These are phyloP conservation scores for Boletus sp. DNA, from an alignment of 1,284 basidiomycete genomes.

Conservation along the genomic window DNA sequence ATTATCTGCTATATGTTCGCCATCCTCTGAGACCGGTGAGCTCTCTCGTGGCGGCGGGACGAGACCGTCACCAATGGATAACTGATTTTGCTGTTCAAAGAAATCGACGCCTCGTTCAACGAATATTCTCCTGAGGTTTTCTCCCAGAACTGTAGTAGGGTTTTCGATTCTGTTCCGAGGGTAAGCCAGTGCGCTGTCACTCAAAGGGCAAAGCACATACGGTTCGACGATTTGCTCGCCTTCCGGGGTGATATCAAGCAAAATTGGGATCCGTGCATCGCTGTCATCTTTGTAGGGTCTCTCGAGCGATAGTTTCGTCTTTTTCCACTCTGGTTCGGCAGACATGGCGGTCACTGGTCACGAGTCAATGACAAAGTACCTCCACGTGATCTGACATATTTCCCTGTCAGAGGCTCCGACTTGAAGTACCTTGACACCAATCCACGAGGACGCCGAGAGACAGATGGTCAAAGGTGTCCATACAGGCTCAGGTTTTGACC, in stretches of 20 bases:
- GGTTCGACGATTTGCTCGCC: constrained; percentile 70
- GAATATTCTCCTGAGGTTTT: constrained; percentile 71
- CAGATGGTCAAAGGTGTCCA: constrained; percentile 34
- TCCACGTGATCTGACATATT: constrained; percentile 34
- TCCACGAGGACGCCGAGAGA: constrained; percentile 34
- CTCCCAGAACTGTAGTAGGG: constrained; percentile 55
- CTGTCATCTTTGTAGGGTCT: constrained; percentile 77
- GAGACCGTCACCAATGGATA: constrained; percentile 27
- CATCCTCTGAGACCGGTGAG: constrained; percentile 33
- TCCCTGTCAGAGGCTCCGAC: constrained; percentile 7
- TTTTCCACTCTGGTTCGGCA: constrained; percentile 55
- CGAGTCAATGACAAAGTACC: not conserved
- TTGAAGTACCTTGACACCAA: constrained; percentile 29
- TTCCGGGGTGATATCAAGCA: constrained; percentile 71
- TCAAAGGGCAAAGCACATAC: constrained; percentile 45
- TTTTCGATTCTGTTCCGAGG: constrained; percentile 50
- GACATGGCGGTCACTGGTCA: constrained; percentile 21
- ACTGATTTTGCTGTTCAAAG: constrained; percentile 59
- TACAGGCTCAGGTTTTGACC: constrained; percentile 23
- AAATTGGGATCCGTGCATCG: constrained; percentile 59
- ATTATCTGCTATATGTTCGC: constrained; percentile 37
- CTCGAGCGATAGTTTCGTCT: constrained; percentile 69
- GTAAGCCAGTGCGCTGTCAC: constrained; percentile 21
- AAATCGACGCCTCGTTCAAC: constrained; percentile 73
- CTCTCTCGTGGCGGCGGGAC: constrained; percentile 31